Conservation (phyloP, 2,329 filamentous ascomycete genomes). For the Parafenestella ontariensis region DNA sequence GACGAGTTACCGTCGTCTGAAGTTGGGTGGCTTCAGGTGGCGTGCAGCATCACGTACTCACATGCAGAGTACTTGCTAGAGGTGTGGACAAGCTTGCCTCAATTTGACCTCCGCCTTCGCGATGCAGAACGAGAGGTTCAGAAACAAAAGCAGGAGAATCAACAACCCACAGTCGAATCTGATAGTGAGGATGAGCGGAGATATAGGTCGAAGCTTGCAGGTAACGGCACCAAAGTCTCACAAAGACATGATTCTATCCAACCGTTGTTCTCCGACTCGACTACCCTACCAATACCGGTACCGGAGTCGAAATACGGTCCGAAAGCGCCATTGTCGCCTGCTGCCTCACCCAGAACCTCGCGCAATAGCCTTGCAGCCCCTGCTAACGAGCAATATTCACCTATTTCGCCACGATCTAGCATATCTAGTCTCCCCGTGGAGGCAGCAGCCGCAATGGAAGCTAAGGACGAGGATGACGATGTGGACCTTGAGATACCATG, state of each 20-base stretch:
- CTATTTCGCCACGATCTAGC: conserved; percentile 34
- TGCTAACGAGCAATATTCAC: conserved; percentile 14
- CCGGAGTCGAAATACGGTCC: conserved; percentile 25
- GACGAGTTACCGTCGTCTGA: conserved; percentile 28
- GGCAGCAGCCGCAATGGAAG: conserved; percentile 40
- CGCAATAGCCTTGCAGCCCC: conserved; percentile 19
- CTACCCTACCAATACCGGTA: conserved; percentile 23
- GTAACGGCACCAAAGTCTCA: conserved; percentile 15
- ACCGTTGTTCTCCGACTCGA: conserved; percentile 38
- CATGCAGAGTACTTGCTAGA: conserved; percentile 38
- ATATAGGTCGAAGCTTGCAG: conserved; percentile 14
- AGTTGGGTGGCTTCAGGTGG: conserved; percentile 28
- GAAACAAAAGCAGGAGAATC: conserved; percentile 32
- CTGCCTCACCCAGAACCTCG: conserved; percentile 34
- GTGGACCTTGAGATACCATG: conserved; percentile 46
- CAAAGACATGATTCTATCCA: conserved; percentile 30
- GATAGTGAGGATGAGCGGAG: conserved; percentile 41
- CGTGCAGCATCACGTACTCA: conserved; percentile 31
- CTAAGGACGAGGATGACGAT: conserved; percentile 41
- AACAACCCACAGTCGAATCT: conserved; percentile 45
- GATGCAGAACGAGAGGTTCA: conserved; percentile 31
- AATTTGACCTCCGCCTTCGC: conserved; percentile 37
- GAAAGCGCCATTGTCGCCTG: conserved; percentile 33
- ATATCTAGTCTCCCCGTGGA: conserved; percentile 36
- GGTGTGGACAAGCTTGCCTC: conserved; percentile 42